Evolutionary conservation across 805 yeast species (phyloP).

Genomic region (Lipomyces orientalis): DNA sequence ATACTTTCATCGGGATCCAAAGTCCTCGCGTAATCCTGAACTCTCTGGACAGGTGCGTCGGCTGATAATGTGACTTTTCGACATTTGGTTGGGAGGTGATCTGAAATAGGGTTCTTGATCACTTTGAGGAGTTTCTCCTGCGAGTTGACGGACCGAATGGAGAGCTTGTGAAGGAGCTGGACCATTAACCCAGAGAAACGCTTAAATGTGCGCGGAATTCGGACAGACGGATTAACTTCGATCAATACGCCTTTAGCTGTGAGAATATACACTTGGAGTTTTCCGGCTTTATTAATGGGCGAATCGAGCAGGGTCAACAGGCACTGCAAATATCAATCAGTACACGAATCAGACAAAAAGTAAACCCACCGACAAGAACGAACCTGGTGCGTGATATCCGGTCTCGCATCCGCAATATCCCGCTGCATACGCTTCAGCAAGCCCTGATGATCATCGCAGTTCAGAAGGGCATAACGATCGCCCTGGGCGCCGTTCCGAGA

Average conservation of each 20-base stretch:
- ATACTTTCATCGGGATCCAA: slow-evolving; percentile 89
- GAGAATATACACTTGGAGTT: slow-evolving; percentile 92
- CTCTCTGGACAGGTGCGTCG: slow-evolving; percentile 84
- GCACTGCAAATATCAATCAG: slow-evolving; percentile 51
- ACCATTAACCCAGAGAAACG: slow-evolving; percentile 98
- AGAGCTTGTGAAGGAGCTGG: slow-evolving; percentile 87
- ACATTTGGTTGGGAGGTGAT: slow-evolving; percentile 95
- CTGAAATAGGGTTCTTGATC: slow-evolving; percentile 95
- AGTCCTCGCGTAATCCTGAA: slow-evolving; percentile 82
- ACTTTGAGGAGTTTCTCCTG: slow-evolving; percentile 93
- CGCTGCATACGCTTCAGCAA: slow-evolving; percentile 92
- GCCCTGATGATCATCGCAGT: slow-evolving; percentile 99
- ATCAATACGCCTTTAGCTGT: slow-evolving; percentile 93
- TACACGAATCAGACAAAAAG: neutral
- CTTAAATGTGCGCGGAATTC: slow-evolving; percentile 98
- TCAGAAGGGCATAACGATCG: slow-evolving; percentile 89
- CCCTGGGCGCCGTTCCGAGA: slow-evolving; percentile 74
- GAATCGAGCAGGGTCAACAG: slow-evolving; percentile 90
- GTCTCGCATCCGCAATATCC: slow-evolving; percentile 97
- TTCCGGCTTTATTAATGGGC: slow-evolving; percentile 98
- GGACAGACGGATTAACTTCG: slow-evolving; percentile 94
- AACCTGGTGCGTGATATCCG: slow-evolving; percentile 95
- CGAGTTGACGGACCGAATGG: slow-evolving; percentile 92
- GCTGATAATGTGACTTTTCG: slow-evolving; percentile 89
- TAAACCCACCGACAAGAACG: neutral